phyloP scores from a whole-genome alignment of 176 grass and related monocot species.

The Oryza longistaminata region DNA sequence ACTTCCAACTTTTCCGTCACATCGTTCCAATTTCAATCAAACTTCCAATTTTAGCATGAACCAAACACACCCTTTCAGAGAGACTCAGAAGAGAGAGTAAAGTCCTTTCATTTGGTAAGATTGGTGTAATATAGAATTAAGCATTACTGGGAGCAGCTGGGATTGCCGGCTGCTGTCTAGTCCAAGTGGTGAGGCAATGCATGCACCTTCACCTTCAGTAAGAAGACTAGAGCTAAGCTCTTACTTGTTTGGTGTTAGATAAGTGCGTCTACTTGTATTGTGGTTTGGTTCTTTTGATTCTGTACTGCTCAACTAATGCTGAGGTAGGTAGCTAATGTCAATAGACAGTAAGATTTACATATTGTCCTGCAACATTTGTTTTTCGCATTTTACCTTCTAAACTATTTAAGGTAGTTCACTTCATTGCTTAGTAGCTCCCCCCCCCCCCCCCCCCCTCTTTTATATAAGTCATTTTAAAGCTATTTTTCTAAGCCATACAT shows the following conservation, averaged over 20 bases:
- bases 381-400: too few species aligned
- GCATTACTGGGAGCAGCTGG: neutral
- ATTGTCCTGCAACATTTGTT: neutral
- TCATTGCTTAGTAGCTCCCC: too few species aligned
- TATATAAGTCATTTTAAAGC: too few species aligned
- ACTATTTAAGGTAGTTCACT: too few species aligned
- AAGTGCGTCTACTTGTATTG: too few species aligned
- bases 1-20: too few species aligned
- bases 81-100: neutral
- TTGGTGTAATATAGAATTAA: neutral
- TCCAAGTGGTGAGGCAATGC: neutral
- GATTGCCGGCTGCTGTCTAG: neutral
- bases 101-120: neutral
- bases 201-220: neutral
- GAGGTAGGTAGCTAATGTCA: too few species aligned
- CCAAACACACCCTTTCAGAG: too few species aligned
- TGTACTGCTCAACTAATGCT: neutral
- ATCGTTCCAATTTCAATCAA: too few species aligned
- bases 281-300: neutral
- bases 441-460: too few species aligned
- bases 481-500: too few species aligned
- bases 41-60: too few species aligned
- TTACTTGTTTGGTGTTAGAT: neutral
- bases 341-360: neutral
- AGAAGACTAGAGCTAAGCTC: neutral